Conservation (phyloP, 2,329 filamentous ascomycete genomes). For the Monosporascus sp. region DNA sequence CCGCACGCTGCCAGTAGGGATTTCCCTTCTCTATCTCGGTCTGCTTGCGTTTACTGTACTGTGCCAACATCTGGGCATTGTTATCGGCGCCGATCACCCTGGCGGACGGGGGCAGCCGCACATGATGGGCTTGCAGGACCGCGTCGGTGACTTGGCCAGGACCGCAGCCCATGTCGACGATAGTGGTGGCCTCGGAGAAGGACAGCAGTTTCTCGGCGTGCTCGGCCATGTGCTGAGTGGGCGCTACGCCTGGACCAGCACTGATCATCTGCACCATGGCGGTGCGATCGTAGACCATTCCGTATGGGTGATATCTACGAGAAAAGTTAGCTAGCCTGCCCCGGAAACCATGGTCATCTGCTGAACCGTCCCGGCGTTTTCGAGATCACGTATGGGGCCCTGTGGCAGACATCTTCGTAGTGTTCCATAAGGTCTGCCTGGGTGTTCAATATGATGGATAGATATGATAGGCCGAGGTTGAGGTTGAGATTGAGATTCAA, state of each 20-base stretch:
- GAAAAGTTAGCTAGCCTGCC: neutral
- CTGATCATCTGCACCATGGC: slow-evolving; percentile 3
- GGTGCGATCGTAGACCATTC: slow-evolving; percentile 1
- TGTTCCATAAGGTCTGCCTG: no score
- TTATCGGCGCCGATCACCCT: slow-evolving; percentile 9
- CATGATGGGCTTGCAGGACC: slow-evolving; percentile 4
- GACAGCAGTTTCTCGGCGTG: slow-evolving; percentile 4
- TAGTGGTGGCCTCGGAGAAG: slow-evolving; percentile 6
- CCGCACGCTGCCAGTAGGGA: slow-evolving; percentile 3
- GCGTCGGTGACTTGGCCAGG: slow-evolving; percentile 10
- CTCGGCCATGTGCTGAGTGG: slow-evolving; percentile 8
- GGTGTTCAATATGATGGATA: no score
- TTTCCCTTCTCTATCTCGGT: slow-evolving; percentile 4
- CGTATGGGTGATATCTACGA: slow-evolving; percentile 1
- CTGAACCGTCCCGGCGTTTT: no score
- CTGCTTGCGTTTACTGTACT: slow-evolving; percentile 1
- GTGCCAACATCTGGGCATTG: slow-evolving; percentile 8
- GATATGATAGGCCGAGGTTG: no score
- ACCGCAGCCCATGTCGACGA: slow-evolving; percentile 13
- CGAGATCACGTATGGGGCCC: no score
- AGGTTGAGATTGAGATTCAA: no score
- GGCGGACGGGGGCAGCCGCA: neutral
- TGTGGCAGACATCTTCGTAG: no score
- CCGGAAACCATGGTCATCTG: no score
- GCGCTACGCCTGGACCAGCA: slow-evolving; percentile 7